phyloP scores from a whole-genome alignment of 768 basidiomycete species.

The Boletus rufocinnamomeus region DNA sequence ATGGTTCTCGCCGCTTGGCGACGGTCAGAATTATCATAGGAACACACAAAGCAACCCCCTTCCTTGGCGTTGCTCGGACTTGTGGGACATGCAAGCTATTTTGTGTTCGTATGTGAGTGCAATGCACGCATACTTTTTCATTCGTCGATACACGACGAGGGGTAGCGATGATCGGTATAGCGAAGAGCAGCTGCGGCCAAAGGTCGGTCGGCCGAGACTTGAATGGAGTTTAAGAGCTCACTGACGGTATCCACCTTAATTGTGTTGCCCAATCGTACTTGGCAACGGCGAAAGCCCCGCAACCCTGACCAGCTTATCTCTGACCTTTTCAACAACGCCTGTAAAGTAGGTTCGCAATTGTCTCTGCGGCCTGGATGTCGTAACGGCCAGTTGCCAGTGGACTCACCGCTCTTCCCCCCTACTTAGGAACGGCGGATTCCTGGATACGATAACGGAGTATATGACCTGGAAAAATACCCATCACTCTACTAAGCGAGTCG shows the following conservation, averaged over 20 bases:
- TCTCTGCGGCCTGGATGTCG: background rate
- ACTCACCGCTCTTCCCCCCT: background rate
- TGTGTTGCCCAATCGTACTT: background rate
- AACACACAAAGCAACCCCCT: background rate
- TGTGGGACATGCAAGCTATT: background rate
- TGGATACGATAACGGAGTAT: background rate
- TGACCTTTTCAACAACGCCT: background rate
- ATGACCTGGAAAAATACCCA: background rate
- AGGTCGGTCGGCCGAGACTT: background rate
- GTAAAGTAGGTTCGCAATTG: background rate
- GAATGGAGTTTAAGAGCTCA: slow-evolving; percentile 2
- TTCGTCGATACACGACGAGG: background rate
- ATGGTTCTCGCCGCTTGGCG: background rate
- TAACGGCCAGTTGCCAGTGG: background rate
- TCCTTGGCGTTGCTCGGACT: background rate
- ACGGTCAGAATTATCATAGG: slow-evolving; percentile 4
- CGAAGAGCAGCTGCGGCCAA: background rate
- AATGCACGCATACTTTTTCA: background rate
- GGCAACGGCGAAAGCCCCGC: background rate
- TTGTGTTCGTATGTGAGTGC: background rate
- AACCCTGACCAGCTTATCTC: background rate
- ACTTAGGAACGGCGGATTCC: background rate
- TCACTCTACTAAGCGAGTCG: no score
- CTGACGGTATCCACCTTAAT: background rate
- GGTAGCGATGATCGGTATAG: background rate